Evolutionary conservation across 495 filamentous ascomycete species (phyloP), one percentile per base, ranked within the genome.

Genomic region (Penicillium arizonense): DNA sequence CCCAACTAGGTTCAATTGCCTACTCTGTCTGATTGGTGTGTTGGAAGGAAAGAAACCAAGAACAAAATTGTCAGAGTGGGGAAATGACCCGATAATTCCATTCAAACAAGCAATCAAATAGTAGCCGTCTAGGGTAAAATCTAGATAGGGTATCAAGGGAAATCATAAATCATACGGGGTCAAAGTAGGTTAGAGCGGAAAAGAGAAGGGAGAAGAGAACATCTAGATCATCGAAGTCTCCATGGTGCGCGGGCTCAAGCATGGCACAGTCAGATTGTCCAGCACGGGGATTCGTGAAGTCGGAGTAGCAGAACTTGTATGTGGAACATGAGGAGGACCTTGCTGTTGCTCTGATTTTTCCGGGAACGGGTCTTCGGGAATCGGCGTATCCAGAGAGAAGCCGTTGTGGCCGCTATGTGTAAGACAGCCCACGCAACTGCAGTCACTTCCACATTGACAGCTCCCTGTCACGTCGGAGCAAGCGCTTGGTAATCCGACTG

Each of bases 361-460:
- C 26, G 28, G 40, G 2, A 28, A 39, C 18, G 16, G 52, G 21
- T 36, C 3, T 3, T 58, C 53, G 26, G 55, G 46, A 12, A 46
- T 46, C 11, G 54, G 43, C 8, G 52, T 13, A 4, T 68, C 61
- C 8, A 70, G 21, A 38, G 67, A 42, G 14, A 75, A 20, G 24
- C 72, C 73, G 30, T 68, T 71, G 50, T 80, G 77, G 39, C 77
- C 77, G 39, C 60, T 71, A 47, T 82, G 78, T 3, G 75, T 78
- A 8, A 77, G 64, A 51, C 77, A 81, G 10, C 78, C 78, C n/a
- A 74, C 51, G 49, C 78, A 82, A 50, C 53, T 68, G 53, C 78
- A 82, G 32, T 75, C 73, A 43, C 68, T 72, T 23, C 76, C 76
- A 36, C 78, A 82, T 49, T 70, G 71, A 49, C 78, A 82, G 28